These are phyloP conservation scores for Aspergillus puulaauensis DNA, from an alignment of 2,329 filamentous ascomycete species.

Conservation along the genomic window DNA sequence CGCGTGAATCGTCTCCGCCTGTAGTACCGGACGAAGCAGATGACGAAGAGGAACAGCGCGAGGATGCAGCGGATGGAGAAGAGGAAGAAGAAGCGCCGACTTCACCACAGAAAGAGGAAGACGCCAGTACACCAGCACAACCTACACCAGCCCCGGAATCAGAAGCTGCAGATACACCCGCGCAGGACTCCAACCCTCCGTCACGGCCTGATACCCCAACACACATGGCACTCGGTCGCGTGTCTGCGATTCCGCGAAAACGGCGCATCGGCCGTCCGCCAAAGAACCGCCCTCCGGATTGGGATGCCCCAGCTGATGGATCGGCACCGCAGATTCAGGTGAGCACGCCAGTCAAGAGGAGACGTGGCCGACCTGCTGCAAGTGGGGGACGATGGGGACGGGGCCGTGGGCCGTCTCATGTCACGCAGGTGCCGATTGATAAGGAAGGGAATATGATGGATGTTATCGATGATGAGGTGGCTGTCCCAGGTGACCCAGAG, in stretches of 20 bases:
- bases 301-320: slow-evolving; percentile 61
- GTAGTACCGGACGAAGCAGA: slow-evolving; percentile 30
- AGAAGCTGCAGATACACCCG: slow-evolving; percentile 42
- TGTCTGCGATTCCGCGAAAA: slow-evolving; percentile 65
- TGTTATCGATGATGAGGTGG: slow-evolving; percentile 88
- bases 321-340: slow-evolving; percentile 44
- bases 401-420: slow-evolving; percentile 70
- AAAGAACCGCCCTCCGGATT: slow-evolving; percentile 79
- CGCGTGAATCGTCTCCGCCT: slow-evolving; percentile 32
- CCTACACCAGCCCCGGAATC: slow-evolving; percentile 44
- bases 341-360: slow-evolving; percentile 54
- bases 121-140: slow-evolving; percentile 24
- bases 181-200: slow-evolving; percentile 42
- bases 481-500: slow-evolving; percentile 79
- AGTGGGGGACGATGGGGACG: slow-evolving; percentile 70
- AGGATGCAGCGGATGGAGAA: slow-evolving; percentile 17
- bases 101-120: slow-evolving; percentile 24
- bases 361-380: slow-evolving; percentile 57
- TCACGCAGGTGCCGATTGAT: slow-evolving; percentile 82
- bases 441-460: slow-evolving; percentile 91
- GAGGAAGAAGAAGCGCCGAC: slow-evolving; percentile 39
- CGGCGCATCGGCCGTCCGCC: slow-evolving; percentile 78
- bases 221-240: slow-evolving; percentile 44
- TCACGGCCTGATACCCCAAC: slow-evolving; percentile 53
- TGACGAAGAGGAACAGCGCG: slow-evolving; percentile 36